Conservation (phyloP, 768 basidiomycete genomes). For the Auriscalpium microsporum region DNA sequence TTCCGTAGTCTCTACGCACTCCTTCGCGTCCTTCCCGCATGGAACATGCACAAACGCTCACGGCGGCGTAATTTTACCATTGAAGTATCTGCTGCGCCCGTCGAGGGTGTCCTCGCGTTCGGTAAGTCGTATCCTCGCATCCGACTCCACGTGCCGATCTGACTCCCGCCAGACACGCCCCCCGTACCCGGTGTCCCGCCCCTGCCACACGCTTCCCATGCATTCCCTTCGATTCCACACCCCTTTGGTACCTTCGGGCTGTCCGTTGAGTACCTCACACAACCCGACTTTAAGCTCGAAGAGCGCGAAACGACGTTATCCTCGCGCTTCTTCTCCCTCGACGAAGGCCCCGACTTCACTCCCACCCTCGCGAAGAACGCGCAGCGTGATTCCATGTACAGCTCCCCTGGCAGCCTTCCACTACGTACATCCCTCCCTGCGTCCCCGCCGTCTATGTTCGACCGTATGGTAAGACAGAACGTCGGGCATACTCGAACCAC, state of each 20-base stretch:
- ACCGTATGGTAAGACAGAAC: constrained; percentile 35
- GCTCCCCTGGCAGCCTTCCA: constrained; percentile 33
- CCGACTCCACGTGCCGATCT: neutral
- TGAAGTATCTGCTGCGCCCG: constrained; percentile 33
- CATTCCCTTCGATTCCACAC: constrained; percentile 61
- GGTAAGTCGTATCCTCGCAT: constrained; percentile 22
- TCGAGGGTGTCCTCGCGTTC: constrained; percentile 28
- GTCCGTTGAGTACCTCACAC: constrained; percentile 53
- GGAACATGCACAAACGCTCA: constrained; percentile 61
- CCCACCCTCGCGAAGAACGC: constrained; percentile 64
- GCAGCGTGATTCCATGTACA: constrained; percentile 46
- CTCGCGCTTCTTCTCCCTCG: constrained; percentile 60
- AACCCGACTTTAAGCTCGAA: constrained; percentile 65
- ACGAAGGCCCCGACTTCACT: constrained; percentile 58
- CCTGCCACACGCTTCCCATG: constrained; percentile 44
- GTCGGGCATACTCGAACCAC: constrained; percentile 26
- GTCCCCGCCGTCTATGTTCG: constrained; percentile 38
- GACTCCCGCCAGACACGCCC: constrained; percentile 26
- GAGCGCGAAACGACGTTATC: constrained; percentile 72
- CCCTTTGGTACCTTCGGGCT: constrained; percentile 59
- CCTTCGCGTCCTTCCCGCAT: constrained; percentile 65
- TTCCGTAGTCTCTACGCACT: constrained; percentile 73
- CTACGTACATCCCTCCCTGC: constrained; percentile 36
- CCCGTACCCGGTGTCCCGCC: constrained; percentile 32
- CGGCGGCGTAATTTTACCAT: constrained; percentile 41